Evolutionary conservation across 768 basidiomycete genomes (phyloP).

Genomic region (Lentinula aciculospora): DNA sequence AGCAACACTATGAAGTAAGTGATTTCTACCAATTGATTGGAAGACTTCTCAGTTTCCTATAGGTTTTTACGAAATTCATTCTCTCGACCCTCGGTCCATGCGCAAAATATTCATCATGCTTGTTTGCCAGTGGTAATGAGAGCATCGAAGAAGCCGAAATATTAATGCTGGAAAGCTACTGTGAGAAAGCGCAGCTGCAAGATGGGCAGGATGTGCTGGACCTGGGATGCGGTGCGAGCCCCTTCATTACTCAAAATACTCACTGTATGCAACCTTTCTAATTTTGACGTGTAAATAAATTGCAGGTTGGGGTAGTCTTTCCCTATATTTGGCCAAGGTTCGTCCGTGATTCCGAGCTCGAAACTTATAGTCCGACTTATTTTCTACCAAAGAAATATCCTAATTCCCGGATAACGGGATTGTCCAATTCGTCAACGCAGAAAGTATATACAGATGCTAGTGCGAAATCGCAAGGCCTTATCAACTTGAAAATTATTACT

Average conservation of each 20-base stretch:
- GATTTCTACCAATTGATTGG: background rate
- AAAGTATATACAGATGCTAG: constrained; percentile 52
- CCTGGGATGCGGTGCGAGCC: constrained; percentile 53
- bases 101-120: constrained; percentile 63
- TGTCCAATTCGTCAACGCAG: constrained; percentile 67
- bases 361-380: background rate
- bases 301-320: constrained; percentile 67
- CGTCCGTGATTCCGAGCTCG: background rate
- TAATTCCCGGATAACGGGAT: constrained; percentile 50
- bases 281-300: background rate
- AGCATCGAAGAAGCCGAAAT: constrained; percentile 60
- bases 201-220: constrained; percentile 63
- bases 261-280: background rate
- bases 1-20: constrained; percentile 69
- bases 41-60: background rate
- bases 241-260: background rate
- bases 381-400: constrained; percentile 51
- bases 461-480: constrained; percentile 42
- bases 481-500: constrained; percentile 61
- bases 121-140: constrained; percentile 57
- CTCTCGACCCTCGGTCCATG: constrained; percentile 58
- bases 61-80: constrained; percentile 61
- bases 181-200: constrained; percentile 53
- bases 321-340: constrained; percentile 59
- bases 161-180: constrained; percentile 63